Evolutionary conservation across 2,329 filamentous ascomycete genomes (phyloP), one percentile per base, ranked within the genome.

Genomic region (Trichophyton mentagrophytes): DNA sequence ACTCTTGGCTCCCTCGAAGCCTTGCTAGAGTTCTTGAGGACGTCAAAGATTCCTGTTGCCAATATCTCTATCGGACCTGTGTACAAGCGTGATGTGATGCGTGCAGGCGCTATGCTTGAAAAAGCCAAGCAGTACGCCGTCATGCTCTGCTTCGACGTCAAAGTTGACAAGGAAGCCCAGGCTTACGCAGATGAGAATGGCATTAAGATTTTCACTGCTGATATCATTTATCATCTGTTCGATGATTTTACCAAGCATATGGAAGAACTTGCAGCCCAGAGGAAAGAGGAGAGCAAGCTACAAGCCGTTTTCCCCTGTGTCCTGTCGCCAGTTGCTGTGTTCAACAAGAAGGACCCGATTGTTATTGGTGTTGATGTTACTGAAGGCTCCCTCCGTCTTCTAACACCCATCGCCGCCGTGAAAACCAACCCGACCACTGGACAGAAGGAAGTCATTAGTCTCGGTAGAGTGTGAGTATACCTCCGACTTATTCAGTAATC

Each of bases 141-240:
- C 72, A 99, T 99, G 93, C 85, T 99, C 58, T 97, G 93, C 74
- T 99, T 99, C 81, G 95, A 99, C 73, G 93, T 99, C 77, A 97
- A 96, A 79, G 89, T 99, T 15, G 93, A 99, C 77, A 97, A 96
- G 75, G 93, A 99, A 72, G 93, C 93, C 0, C 85, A 87, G 66
- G 81, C 83, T 8, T 95, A 97, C 69, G 93, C 93, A 9, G 90
- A 96, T 17, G 90, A 97, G 61, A 85, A 95, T 64, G 90, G 90
- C 58, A 89, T 99, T 77, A 97, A 95, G 80, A 89, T 99, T 69
- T 99, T 99, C 79, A 95, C 90, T 2, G 93, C 95, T 2, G 92
- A 99, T 74, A 99, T 99, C 69, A 99, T 99, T 71, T 99, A 99
- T 76, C 93, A 99, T 74, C 80, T 99, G 61, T 99, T 99, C 73